Evolutionary conservation across 2,329 filamentous ascomycete species (phyloP), one percentile per base, ranked within the genome.

Genomic region (Albophoma yamanashiensis): DNA sequence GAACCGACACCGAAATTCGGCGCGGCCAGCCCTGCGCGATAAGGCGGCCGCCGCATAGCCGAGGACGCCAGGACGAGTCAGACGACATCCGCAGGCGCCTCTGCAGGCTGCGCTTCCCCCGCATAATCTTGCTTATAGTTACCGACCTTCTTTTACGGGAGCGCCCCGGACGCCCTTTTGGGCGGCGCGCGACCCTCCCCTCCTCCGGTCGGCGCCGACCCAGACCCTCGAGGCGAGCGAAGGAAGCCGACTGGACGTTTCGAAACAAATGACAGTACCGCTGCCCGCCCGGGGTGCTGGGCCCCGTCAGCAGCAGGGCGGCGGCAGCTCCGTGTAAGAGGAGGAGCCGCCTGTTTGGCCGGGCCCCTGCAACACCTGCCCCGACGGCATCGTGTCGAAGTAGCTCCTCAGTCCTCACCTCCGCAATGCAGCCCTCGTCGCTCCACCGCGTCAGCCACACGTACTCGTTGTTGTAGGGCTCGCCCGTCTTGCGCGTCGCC

Each of bases 381-480:
- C 66, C 8, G 65, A 55, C 17, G 66, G 58, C 56, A 64, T 56
- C 2, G 66, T 65, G 22, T 68, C 66, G 25, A 65, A 66, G 47
- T 68, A 68, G 40, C 65, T 67, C 39, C 64, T 59, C 15, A 68
- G 64, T 67, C 39, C 64, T 59, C 15, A 68, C 60, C 60, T 68
- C 66, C 17, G 62, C 67, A 43, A 67, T 64, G 58, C 60, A 64
- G 43, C 66, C 67, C 42, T 67, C 60, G 4, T 58, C 60, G 47
- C 66, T 60, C 62, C 64, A 69, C 43, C 66, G 60, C 58, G 63
- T 66, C 52, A 67, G 58, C 66, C 65, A 66, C 11, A 64, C 22
- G 52, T 67, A 67, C 59, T 67, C 67, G 39, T 69, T 66, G 58
- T 66, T 62, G 52, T 69, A 69, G 15, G 58, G 36, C 58, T 63